Base-by-base conservation (phyloP, 305 asterid species). In the Plantago coronopus region DNA sequence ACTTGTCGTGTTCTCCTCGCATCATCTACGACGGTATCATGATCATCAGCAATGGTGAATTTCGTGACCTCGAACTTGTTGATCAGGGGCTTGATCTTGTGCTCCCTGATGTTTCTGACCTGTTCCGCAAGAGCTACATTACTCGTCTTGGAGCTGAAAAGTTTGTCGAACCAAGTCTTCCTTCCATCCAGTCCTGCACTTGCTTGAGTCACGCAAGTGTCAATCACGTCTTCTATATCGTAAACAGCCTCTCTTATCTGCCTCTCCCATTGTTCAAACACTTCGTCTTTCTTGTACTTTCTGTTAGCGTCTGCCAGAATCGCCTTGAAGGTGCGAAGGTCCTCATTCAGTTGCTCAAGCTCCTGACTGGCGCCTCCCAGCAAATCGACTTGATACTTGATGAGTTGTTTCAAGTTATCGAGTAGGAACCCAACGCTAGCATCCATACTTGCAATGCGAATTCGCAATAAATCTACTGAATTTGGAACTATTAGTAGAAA, bases 191-290 rank as follows among this genome's bases (percentile, higher is more conserved):
- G 70, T 62, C 73, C 75, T 17, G 53, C 80, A 22, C 81, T 77
- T 17, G 77, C 78, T 16, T 77, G 76, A 42, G 75, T 68, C 17
- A 81, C 83, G 47, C 74, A 81, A 4, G 68, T 42, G 69, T 86
- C 91, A 49, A 86, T 79, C 22, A 80, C 79, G 29, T 86, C 95
- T 55, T 86, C 95, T 42, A 88, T 91, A 5, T 68, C 75, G 62
- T 81, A 74, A 2, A 86, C 95, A 29, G 81, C 83, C 18, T 61
- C 63, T 1, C 84, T 48, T 46, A 86, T 82, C 63, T 72, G 83
- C 63, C 59, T 78, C 43, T 76, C 91, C 25, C 78, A 46, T 11
- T 70, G 79, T 50, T 76, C 72, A 31, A 76, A 66, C 0, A 55
- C 50, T 55, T 67, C 72, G 37, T 73, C 69, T n/a, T 65, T 72